Evolutionary conservation across 768 basidiomycete species (phyloP).

Genomic region (Leccinum variicolor): DNA sequence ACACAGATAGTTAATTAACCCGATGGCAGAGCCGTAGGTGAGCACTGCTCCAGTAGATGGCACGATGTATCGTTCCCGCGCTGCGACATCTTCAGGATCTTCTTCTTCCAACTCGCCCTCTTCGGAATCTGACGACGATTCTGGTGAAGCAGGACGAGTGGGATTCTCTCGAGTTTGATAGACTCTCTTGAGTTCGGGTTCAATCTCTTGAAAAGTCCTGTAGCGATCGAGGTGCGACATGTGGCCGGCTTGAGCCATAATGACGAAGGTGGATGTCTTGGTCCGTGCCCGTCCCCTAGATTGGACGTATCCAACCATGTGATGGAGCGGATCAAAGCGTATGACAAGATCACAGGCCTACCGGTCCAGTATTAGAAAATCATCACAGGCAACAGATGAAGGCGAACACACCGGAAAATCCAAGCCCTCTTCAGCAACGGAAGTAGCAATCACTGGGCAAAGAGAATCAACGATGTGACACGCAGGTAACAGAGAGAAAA

Average conservation of each 20-base stretch:
- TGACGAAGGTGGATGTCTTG: slow-evolving; percentile 69
- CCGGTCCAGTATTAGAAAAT: slow-evolving; percentile 1
- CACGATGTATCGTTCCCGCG: slow-evolving; percentile 73
- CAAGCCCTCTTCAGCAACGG: slow-evolving; percentile 89
- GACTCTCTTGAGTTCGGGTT: slow-evolving; percentile 59
- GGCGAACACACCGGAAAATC: slow-evolving; percentile 68
- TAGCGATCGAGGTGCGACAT: slow-evolving; percentile 56
- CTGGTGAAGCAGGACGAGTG: slow-evolving; percentile 27
- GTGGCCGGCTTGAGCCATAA: slow-evolving; percentile 72
- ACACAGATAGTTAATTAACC: slow-evolving; percentile 72
- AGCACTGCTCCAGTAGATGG: slow-evolving; percentile 72
- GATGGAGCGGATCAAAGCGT: slow-evolving; percentile 78
- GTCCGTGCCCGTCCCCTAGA: slow-evolving; percentile 84
- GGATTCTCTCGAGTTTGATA: slow-evolving; percentile 53
- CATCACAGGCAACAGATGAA: neutral
- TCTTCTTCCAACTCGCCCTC: slow-evolving; percentile 42
- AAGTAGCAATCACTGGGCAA: slow-evolving; percentile 68
- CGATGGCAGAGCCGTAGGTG: slow-evolving; percentile 73
- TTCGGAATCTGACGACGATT: slow-evolving; percentile 24
- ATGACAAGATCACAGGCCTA: slow-evolving; percentile 84
- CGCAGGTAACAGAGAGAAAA: neutral
- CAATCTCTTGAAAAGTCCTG: slow-evolving; percentile 51
- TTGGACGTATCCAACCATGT: slow-evolving; percentile 86
- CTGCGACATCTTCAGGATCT: slow-evolving; percentile 53
- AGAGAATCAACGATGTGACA: neutral